phyloP scores from a whole-genome alignment of 2,329 filamentous ascomycete genomes.

The Rhexocercosporidium sp. region DNA sequence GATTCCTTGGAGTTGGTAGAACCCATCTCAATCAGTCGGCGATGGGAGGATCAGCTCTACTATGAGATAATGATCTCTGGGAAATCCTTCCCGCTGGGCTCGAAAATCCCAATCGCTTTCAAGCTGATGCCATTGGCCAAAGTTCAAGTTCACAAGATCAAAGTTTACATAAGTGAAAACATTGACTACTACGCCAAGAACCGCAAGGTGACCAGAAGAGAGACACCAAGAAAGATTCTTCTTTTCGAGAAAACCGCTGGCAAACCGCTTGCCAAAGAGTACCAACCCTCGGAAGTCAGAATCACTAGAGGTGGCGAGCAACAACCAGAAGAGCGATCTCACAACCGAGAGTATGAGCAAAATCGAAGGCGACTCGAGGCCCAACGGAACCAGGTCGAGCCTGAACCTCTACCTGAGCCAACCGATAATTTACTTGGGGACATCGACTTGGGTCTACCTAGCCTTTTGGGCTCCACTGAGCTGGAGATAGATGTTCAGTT shows the following conservation, averaged over 20 bases:
- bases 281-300: slow-evolving; percentile 68
- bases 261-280: slow-evolving; percentile 64
- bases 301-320: slow-evolving; percentile 71
- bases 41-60: slow-evolving; percentile 77
- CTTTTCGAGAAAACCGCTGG: slow-evolving; percentile 76
- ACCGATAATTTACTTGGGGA: slow-evolving; percentile 69
- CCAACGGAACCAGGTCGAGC: slow-evolving; percentile 56
- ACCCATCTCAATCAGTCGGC: slow-evolving; percentile 75
- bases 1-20: slow-evolving; percentile 75
- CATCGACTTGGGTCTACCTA: slow-evolving; percentile 57
- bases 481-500: slow-evolving; percentile 78
- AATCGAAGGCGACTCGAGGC: slow-evolving; percentile 52
- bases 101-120: slow-evolving; percentile 76
- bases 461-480: slow-evolving; percentile 67
- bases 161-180: slow-evolving; percentile 75
- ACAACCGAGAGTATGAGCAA: slow-evolving; percentile 41
- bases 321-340: slow-evolving; percentile 51
- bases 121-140: slow-evolving; percentile 76
- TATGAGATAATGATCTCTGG: slow-evolving; percentile 81
- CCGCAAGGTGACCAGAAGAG: slow-evolving; percentile 70
- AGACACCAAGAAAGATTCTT: slow-evolving; percentile 69
- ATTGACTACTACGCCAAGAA: slow-evolving; percentile 73
- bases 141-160: slow-evolving; percentile 76
- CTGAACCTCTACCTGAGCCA: slow-evolving; percentile 39
- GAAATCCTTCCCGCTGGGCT: slow-evolving; percentile 75